Conservation (phyloP, 1,284 basidiomycete species). For the Volvariella surrecta region DNA sequence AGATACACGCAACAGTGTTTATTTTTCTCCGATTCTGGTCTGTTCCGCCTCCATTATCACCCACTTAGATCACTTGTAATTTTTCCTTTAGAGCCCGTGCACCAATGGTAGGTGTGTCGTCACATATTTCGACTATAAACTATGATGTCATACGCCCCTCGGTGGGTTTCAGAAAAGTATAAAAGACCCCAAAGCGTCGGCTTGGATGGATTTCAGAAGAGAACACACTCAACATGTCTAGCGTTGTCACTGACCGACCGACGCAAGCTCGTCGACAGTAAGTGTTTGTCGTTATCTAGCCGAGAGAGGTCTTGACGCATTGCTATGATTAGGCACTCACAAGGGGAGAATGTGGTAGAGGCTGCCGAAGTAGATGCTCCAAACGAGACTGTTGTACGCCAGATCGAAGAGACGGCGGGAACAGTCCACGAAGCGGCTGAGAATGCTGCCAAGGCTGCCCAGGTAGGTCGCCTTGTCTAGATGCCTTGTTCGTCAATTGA, state of each 20-base stretch:
- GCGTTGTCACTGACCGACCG: conserved; percentile 22
- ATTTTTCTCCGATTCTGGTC: too few species aligned
- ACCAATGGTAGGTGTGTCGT: neutral
- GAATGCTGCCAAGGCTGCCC: conserved; percentile 38
- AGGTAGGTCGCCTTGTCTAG: conserved; percentile 22
- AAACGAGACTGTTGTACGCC: conserved; percentile 26
- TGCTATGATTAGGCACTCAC: conserved; percentile 14
- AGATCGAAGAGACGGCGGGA: conserved; percentile 24
- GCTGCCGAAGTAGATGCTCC: conserved; percentile 40
- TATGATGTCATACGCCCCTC: too few species aligned
- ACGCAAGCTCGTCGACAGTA: too few species aligned
- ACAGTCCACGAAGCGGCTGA: conserved; percentile 35
- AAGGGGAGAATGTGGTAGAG: conserved; percentile 42
- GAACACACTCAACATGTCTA: conserved; percentile 12
- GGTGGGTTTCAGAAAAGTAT: neutral
- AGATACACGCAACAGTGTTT: too few species aligned
- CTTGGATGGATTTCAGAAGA: too few species aligned
- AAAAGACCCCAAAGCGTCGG: conserved; percentile 9
- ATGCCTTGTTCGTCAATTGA: too few species aligned
- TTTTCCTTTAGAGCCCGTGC: neutral
- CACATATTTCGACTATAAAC: neutral
- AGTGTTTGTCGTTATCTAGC: neutral
- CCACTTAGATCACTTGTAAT: too few species aligned
- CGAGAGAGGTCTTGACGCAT: neutral
- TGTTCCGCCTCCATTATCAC: too few species aligned